phyloP scores from a whole-genome alignment of 1,139 yeast genomes.

The Kodamaea derodonti region DNA sequence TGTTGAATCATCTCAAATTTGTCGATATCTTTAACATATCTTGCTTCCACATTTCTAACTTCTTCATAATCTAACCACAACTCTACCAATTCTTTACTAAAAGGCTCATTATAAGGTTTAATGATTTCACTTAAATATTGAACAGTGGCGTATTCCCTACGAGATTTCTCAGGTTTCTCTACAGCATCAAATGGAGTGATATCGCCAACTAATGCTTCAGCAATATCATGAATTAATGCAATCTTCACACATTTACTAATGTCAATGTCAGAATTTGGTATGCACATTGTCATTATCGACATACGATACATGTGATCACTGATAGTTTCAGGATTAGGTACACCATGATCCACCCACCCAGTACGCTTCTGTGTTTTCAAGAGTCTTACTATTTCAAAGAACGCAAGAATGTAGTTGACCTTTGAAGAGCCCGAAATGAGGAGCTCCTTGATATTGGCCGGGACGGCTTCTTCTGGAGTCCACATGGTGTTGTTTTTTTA shows the following conservation, averaged over 20 bases:
- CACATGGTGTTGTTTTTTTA: conserved; percentile 29
- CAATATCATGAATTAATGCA: conserved; percentile 89
- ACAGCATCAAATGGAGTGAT: conserved; percentile 83
- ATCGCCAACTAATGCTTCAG: conserved; percentile 92
- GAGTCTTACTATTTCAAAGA: conserved; percentile 70
- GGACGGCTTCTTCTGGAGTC: conserved; percentile 62
- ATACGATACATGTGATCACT: conserved; percentile 97
- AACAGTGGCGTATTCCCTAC: conserved; percentile 76
- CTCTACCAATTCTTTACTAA: conserved; percentile 63
- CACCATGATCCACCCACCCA: conserved; percentile 85
- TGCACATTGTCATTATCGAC: conserved; percentile 77
- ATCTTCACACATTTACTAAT: conserved; percentile 69
- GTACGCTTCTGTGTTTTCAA: conserved; percentile 83
- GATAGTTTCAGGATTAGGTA: conserved; percentile 67
- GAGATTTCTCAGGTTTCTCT: conserved; percentile 67
- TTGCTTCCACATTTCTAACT: conserved; percentile 75
- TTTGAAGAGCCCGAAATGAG: conserved; percentile 21
- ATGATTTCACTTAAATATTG: conserved; percentile 60
- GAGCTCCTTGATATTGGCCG: conserved; percentile 43
- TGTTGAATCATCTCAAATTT: conserved; percentile 90
- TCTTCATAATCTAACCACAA: conserved; percentile 92
- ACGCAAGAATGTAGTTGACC: conserved; percentile 57
- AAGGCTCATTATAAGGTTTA: conserved; percentile 56
- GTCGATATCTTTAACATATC: conserved; percentile 89
- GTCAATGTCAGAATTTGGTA: conserved; percentile 39